phyloP scores from a whole-genome alignment of 768 basidiomycete species.

The Tricholoma matsutake region DNA sequence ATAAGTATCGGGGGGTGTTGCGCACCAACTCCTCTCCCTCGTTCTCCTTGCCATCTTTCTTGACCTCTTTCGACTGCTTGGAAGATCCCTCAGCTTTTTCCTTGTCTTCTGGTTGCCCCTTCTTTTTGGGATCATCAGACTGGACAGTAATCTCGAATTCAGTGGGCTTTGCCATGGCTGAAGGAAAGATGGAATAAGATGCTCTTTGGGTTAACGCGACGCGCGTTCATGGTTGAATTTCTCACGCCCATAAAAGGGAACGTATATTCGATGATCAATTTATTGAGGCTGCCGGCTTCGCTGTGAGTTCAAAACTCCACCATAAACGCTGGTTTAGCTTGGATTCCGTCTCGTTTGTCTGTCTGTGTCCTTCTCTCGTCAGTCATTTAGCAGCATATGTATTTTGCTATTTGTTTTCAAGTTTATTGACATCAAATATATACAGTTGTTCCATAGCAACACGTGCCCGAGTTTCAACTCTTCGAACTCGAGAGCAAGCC shows the following conservation, averaged over 20 bases:
- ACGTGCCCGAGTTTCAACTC: slow-evolving; percentile 1
- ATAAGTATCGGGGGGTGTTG: slow-evolving; percentile 14
- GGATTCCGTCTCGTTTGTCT: too few relatives aligned
- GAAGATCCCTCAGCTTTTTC: slow-evolving; percentile 57
- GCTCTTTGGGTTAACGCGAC: slow-evolving; percentile 40
- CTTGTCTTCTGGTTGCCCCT: slow-evolving; percentile 45
- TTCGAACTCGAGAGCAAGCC: not conserved
- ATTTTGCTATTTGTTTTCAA: not conserved
- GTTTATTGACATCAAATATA: not conserved
- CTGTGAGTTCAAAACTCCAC: too few relatives aligned
- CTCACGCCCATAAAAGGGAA: slow-evolving; percentile 24
- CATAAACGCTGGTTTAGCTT: too few relatives aligned
- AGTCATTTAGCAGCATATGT: not conserved
- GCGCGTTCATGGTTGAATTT: slow-evolving; percentile 42
- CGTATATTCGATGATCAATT: too few relatives aligned
- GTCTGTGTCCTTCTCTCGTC: too few relatives aligned
- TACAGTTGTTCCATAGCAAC: slow-evolving; percentile 6
- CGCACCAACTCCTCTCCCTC: slow-evolving; percentile 82
- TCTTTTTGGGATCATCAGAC: slow-evolving; percentile 75
- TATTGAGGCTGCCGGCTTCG: too few relatives aligned
- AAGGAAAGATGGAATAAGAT: not conserved
- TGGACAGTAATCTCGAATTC: slow-evolving; percentile 60
- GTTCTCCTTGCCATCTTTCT: slow-evolving; percentile 48
- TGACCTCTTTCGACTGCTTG: slow-evolving; percentile 49
- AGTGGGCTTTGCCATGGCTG: slow-evolving; percentile 55